A percentile compares a stretch with the other conserved stretches of the same genome.
Conservation (phyloP, 805 yeast genomes). For the Komagataella populi region DNA sequence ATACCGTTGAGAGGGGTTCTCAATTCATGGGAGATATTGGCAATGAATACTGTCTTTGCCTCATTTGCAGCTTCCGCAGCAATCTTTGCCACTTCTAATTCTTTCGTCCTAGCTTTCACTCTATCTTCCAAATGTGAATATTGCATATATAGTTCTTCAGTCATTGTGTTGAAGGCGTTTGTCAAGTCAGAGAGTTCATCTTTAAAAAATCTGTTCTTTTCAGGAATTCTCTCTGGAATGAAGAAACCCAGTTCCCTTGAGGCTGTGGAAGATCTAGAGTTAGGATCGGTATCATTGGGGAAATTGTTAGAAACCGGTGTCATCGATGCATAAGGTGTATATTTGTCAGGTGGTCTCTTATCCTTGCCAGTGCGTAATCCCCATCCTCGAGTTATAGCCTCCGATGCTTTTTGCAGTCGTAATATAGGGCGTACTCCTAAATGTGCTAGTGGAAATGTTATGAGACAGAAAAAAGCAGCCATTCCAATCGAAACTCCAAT, state of each 20-base stretch:
- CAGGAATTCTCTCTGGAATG: constrained; percentile 20
- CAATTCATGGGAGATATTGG: constrained; percentile 86
- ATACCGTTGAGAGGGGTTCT: constrained; percentile 95
- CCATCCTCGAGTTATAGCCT: constrained; percentile 37
- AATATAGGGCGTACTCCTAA: constrained; percentile 78
- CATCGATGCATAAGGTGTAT: constrained; percentile 20
- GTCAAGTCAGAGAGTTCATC: constrained; percentile 86
- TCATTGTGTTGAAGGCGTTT: constrained; percentile 84
- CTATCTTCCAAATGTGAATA: constrained; percentile 79
- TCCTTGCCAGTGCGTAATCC: constrained; percentile 13
- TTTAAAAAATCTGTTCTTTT: constrained; percentile 35
- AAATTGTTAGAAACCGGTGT: constrained; percentile 4
- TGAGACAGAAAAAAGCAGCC: constrained; percentile 56
- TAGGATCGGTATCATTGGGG: neutral
- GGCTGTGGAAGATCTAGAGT: neutral
- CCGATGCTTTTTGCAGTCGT: constrained; percentile 71
- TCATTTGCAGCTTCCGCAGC: constrained; percentile 80
- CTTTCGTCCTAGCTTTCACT: constrained; percentile 74
- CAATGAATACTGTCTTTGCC: constrained; percentile 88
- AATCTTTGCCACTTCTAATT: constrained; percentile 75
- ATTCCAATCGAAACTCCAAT: constrained; percentile 70
- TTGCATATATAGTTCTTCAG: constrained; percentile 74
- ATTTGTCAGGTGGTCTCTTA: constrained; percentile 6
- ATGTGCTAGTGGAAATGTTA: constrained; percentile 77
- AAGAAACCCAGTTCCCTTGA: neutral